Base-by-base conservation (phyloP, 1,284 basidiomycete species). In the Trichosporon faecale region DNA sequence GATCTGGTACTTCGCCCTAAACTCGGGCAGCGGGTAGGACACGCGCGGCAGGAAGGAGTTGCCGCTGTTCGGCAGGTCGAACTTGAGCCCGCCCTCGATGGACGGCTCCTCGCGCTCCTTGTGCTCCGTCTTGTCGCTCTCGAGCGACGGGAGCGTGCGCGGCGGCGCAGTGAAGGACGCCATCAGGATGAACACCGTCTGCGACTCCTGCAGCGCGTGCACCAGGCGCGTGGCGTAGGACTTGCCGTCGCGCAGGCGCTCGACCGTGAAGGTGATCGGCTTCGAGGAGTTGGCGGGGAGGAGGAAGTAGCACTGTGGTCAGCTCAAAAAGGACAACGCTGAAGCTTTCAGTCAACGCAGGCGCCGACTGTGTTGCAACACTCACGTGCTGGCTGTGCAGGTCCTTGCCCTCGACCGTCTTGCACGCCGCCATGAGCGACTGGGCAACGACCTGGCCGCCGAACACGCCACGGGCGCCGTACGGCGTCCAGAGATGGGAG, bases 381-480 rank as follows among this genome's bases (percentile, higher is more conserved):
- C 90, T 84, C 76, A 92, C 91, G 84, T 94, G 91, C 66, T 81
- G 74, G 69, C 78, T 76, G 76, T 84, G 80, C 27, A 95, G 84
- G 18, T 87, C 87, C 79, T 88, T 90, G 21, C 88, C 83, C 66
- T 89, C 85, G 1, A 95, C 89, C 63, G 90, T 90, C 73, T 89
- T 88, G 25, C 90, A 90, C 5, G 93, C 92, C 14, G 92, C 89
- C 16, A 91, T 88, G 33, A 94, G 85, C 4, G 92, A 91, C 78
- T 95, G 93, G 9, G 91, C 94, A 74, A 96, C 94, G 70, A 95
- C 93, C 75, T 86, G 85, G 3, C 94, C 94, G 68, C 94, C 94
- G 76, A 93, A 95, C 4, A 93, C 93, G 27, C 93, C 93, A 71
- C 93, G 86, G 21, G 88, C 87, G 21, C 87, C 85, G 11, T 82